Evolutionary conservation across 352 stramenopile genomes (phyloP), one percentile per base, ranked within the genome.

Genomic region (Globisporangium abappressorium): DNA sequence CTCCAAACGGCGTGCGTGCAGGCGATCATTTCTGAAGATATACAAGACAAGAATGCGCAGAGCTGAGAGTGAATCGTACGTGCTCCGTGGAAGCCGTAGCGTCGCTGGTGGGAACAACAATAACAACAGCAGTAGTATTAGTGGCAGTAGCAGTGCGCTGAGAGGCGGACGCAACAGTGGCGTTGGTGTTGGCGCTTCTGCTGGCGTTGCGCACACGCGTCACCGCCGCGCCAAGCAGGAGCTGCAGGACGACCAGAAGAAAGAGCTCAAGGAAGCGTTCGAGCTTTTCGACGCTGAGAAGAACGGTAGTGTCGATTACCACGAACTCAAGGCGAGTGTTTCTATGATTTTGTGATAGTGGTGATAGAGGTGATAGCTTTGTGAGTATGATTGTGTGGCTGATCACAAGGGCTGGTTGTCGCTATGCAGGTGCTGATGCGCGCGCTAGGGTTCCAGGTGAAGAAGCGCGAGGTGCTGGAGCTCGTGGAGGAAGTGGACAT

Each of bases 241-340:
- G 75, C 74, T 93, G 14, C 80, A 76, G 22, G 85, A 94, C 22
- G 87, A 93, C 51, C 85, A 95, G 75, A 92, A 93, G 69, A 92
- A 92, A 51, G 94, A 98, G 75, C 81, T 98, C 1, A 80, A 85
- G 59, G 94, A 98, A 64, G 92, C 94, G 7, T 98, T 98, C 61
- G 92, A 97, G 57, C 84, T 98, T 47, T 98, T 98, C 64, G 94
- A 98, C 78, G 84, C 82, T 22, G 91, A 98, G 64, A 95, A 97
- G 73, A 90, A 82, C 56, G 91, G 92, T 7, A 86, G 79, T 3
- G 89, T 98, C 65, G 89, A 98, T 81, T 95, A 97, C 70, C 91
- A 98, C 73, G 94, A 98, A 72, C 85, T 98, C 71, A 98, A 98
- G 70, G 92, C 87, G 12, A 56, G 14, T 15, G 3, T 11, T 20